These are phyloP conservation scores for Rozella allomycis DNA, from an alignment of 371 early-diverging fungal genomes.

Conservation along the genomic window DNA sequence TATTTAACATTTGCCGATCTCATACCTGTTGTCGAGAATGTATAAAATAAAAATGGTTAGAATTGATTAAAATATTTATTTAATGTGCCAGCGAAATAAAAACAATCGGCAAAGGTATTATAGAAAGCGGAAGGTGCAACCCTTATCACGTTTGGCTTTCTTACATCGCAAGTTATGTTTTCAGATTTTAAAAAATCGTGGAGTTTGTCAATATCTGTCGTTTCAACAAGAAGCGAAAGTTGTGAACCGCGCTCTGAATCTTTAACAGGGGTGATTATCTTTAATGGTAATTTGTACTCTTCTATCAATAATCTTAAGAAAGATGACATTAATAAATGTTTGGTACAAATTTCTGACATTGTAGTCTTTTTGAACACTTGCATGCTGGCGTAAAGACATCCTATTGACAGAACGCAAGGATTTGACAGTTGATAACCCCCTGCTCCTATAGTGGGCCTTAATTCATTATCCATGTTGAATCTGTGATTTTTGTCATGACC, in stretches of 20 bases:
- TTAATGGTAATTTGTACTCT: not conserved
- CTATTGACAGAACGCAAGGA: slow-evolving; percentile 50
- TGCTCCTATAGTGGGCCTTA: slow-evolving; percentile 58
- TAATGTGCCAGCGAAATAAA: no score
- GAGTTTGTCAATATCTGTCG: slow-evolving; percentile 22
- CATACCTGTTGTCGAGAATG: no score
- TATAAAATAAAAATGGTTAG: not conserved
- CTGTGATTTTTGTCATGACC: slow-evolving; percentile 54
- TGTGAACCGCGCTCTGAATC: slow-evolving; percentile 62
- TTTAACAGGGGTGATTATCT: slow-evolving; percentile 57
- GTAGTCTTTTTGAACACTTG: slow-evolving; percentile 50
- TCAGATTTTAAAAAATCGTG: slow-evolving; percentile 20
- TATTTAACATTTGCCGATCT: no score
- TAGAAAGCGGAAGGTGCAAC: slow-evolving; percentile 76
- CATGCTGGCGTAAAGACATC: slow-evolving; percentile 48
- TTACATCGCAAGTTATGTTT: slow-evolving; percentile 45
- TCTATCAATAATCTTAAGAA: slow-evolving; percentile 49
- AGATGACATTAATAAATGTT: slow-evolving; percentile 49
- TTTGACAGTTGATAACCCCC: slow-evolving; percentile 71
- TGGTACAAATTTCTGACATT: slow-evolving; percentile 39
- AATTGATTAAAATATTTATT: not conserved
- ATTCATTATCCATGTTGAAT: slow-evolving; percentile 36
- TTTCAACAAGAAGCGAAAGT: slow-evolving; percentile 47
- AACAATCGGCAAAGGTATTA: slow-evolving; percentile 60
- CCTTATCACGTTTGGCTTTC: slow-evolving; percentile 78